Conservation (phyloP, 1,284 basidiomycete genomes). For the Cryptococcus sp. region DNA sequence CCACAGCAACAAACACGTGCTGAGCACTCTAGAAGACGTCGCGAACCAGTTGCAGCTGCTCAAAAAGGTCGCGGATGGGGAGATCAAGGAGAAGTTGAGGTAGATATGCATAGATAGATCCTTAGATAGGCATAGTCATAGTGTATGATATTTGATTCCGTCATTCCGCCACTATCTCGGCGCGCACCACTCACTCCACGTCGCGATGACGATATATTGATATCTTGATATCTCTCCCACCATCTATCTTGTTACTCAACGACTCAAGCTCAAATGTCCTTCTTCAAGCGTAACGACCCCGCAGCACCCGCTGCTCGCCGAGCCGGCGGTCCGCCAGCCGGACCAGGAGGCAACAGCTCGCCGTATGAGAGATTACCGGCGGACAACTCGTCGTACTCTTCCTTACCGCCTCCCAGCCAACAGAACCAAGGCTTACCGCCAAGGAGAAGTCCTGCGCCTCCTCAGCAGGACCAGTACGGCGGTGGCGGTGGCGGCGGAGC, state of each 20-base stretch:
- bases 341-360: constrained; percentile 12
- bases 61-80: constrained; percentile 51
- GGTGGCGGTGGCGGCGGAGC: neutral
- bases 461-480: constrained; percentile 16
- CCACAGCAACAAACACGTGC: constrained; percentile 45
- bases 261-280: constrained; percentile 45
- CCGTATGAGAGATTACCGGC: constrained; percentile 46
- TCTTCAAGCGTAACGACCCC: constrained; percentile 51
- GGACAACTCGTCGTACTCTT: constrained; percentile 30
- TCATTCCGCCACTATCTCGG: neutral
- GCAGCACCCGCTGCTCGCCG: constrained; percentile 41
- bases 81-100: constrained; percentile 41
- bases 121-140: constrained; percentile 6
- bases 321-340: constrained; percentile 17
- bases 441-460: constrained; percentile 29
- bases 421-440: constrained; percentile 14
- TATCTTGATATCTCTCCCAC: neutral
- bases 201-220: neutral
- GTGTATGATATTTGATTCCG: constrained; percentile 7
- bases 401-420: constrained; percentile 17
- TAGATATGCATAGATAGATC: constrained; percentile 11
- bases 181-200: neutral
- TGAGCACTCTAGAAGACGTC: constrained; percentile 50
- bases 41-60: constrained; percentile 52
- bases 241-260: neutral